Evolutionary conservation across 1,139 yeast species (phyloP).

Genomic region (Blastobotrys illinoisensis): DNA sequence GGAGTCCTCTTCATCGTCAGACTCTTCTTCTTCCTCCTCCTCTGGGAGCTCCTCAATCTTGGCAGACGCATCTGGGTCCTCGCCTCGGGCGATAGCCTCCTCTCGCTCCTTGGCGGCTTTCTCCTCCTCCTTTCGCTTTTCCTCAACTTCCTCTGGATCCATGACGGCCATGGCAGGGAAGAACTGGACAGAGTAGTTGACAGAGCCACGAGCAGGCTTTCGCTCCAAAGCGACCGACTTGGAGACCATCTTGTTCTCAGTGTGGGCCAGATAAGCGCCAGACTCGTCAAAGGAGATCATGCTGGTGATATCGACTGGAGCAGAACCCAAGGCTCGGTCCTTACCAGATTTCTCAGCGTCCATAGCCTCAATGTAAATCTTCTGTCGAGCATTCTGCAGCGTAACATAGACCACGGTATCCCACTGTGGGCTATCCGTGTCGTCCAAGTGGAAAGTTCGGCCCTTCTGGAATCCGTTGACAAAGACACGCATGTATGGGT

Average conservation of each 20-base stretch:
- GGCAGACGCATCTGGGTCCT: conserved; percentile 31
- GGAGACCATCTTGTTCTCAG: conserved; percentile 51
- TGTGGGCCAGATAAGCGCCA: conserved; percentile 58
- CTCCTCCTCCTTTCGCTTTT: conserved; percentile 39
- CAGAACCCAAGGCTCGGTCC: conserved; percentile 83
- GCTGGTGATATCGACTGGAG: conserved; percentile 59
- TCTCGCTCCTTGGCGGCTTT: conserved; percentile 27
- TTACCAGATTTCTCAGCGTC: conserved; percentile 72
- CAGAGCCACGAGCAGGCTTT: conserved; percentile 76
- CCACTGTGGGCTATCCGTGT: conserved; percentile 77
- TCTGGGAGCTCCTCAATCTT: conserved; percentile 21
- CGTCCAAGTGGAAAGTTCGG: conserved; percentile 66
- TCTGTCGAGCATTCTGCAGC: conserved; percentile 75
- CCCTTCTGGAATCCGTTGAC: conserved; percentile 72
- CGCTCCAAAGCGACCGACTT: conserved; percentile 58
- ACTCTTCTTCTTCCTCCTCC: conserved; percentile 22
- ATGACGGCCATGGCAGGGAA: conserved; percentile 75
- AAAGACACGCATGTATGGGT: conserved; percentile 81
- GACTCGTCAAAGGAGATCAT: conserved; percentile 45
- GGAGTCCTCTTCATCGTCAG: conserved; percentile 30
- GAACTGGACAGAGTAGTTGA: conserved; percentile 70
- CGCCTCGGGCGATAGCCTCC: conserved; percentile 24
- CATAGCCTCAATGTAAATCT: conserved; percentile 81
- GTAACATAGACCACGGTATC: conserved; percentile 78
- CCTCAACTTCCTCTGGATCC: conserved; percentile 66